Evolutionary conservation across 495 filamentous ascomycete genomes (phyloP).

Genomic region (Aspergillus sclerotiicarbonarius): DNA sequence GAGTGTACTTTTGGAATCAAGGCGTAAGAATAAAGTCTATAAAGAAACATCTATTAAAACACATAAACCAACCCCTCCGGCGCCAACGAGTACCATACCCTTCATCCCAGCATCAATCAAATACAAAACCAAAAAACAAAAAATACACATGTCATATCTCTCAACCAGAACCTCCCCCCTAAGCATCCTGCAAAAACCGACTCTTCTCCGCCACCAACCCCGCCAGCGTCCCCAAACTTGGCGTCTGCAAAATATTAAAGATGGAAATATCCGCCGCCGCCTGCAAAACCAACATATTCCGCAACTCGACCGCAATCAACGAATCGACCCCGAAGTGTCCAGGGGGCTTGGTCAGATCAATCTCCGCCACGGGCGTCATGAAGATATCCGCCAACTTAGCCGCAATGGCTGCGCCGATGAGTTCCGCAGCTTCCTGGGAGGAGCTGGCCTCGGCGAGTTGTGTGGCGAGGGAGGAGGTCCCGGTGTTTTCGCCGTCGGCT

Average conservation of each 20-base stretch:
- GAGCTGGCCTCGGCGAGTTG: background rate
- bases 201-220: conserved; percentile 10
- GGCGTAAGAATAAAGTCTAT: too few relatives aligned
- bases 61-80: too few relatives aligned
- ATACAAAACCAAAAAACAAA: too few relatives aligned
- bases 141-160: too few relatives aligned
- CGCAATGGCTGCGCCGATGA: background rate
- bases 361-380: conserved; percentile 9
- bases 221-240: conserved; percentile 3
- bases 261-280: conserved; percentile 36
- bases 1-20: too few relatives aligned
- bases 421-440: too few relatives aligned
- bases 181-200: background rate
- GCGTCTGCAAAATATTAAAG: conserved; percentile 39
- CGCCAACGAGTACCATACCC: too few relatives aligned
- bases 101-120: too few relatives aligned
- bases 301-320: conserved; percentile 53
- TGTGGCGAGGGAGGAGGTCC: too few relatives aligned
- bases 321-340: conserved; percentile 50
- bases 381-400: background rate
- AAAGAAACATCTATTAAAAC: too few relatives aligned
- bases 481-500: background rate
- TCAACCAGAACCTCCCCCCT: too few relatives aligned
- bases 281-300: conserved; percentile 48
- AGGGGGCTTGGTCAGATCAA: conserved; percentile 24